Conservation (phyloP, 371 early-diverging fungal species). For the Mortierella sp. region DNA sequence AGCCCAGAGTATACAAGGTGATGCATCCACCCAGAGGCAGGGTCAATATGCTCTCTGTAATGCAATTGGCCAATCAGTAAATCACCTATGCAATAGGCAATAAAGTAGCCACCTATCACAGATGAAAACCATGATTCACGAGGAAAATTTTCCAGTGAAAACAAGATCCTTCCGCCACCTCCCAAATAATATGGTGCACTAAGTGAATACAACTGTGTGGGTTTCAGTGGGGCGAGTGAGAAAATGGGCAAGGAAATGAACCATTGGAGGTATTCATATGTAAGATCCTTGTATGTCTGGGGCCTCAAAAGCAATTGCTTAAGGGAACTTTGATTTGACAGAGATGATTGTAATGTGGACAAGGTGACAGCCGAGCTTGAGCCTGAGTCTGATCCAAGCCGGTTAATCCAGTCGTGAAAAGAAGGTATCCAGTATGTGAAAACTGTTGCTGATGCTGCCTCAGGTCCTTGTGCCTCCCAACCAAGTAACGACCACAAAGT, state of each 20-base stretch:
- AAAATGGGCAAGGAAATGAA: constrained; percentile 35
- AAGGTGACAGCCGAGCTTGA: not conserved
- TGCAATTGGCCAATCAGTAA: constrained; percentile 20
- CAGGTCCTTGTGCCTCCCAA: constrained; percentile 24
- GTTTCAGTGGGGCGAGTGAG: constrained; percentile 33
- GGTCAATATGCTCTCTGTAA: constrained; percentile 23
- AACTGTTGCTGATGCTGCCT: constrained; percentile 12
- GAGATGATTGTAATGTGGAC: not conserved
- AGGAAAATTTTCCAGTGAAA: constrained; percentile 41
- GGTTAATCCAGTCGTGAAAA: constrained; percentile 27
- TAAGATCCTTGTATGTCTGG: constrained; percentile 5
- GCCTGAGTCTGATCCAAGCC: not conserved
- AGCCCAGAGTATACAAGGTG: constrained; percentile 18
- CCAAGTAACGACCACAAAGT: constrained; percentile 25
- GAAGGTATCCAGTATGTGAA: constrained; percentile 31
- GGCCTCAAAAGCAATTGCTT: constrained; percentile 1
- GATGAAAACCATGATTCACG: constrained; percentile 20
- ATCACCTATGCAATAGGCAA: constrained; percentile 28
- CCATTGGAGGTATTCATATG: constrained; percentile 24
- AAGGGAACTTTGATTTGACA: not conserved
- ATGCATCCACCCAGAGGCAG: constrained; percentile 22
- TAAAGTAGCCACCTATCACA: constrained; percentile 24
- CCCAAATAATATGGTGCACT: constrained; percentile 38
- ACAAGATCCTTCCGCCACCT: constrained; percentile 38
- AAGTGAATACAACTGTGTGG: constrained; percentile 8